Evolutionary conservation across 2,329 filamentous ascomycete species (phyloP), one percentile per base, ranked within the genome.

Genomic region (Paramyrothecium roridum): DNA sequence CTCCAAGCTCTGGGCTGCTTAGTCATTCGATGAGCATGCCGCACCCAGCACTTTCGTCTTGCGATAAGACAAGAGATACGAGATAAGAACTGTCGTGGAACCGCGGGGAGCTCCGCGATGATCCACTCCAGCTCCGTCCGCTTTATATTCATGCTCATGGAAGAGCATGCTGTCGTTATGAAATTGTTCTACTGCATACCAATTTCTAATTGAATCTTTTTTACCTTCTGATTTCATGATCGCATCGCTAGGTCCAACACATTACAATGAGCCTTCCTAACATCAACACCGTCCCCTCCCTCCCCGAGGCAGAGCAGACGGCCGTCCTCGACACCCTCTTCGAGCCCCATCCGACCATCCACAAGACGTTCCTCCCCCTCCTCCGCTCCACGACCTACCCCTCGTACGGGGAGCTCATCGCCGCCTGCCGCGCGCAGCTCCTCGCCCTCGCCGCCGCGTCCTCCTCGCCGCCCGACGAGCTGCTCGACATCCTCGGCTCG

Each of bases 281-380:
- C 26, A 77, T 87, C 63, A 68, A 76, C 48, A 73, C 75, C 16
- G 75, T 96, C 43, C 75, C 80, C 23, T 73, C 75, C 49, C 80
- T 87, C 50, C 68, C 85, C 19, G 78, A 83, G 30, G 65, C 77
- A 26, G 74, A 81, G 20, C 80, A 89, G 54, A 79, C 77, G 40
- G 66, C 72, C 4, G 76, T 86, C 51, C 82, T 96, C 50, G 90
- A 96, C 73, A 80, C 86, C 3, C 86, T 96, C 56, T 96, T 97
- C 72, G 93, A 97, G 70, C 90, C 90, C 17, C 92, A 88, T 53
- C 76, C 82, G 1, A 83, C 87, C 52, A 84, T 97, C 1, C 91
- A 93, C 70, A 78, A 81, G 13, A 79, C 95, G 16, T 83, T 89
- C 17, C 69, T 90, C 7, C 89, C 89, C 2, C 74, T 88, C 2